Evolutionary conservation across 2,329 filamentous ascomycete species (phyloP).

Genomic region (Neonectria ditissima): DNA sequence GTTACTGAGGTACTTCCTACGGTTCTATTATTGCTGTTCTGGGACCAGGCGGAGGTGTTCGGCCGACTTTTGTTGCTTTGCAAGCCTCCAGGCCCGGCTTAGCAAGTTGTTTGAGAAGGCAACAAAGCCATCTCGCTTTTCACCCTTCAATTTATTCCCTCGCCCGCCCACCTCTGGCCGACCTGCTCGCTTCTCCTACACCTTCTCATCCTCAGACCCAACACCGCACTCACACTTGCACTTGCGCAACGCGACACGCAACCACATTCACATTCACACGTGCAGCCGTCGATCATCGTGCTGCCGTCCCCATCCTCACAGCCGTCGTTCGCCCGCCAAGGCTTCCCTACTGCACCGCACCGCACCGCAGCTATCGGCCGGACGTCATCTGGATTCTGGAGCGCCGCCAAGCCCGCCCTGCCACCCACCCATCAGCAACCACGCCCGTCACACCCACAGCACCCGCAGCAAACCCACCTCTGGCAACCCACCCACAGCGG

Average conservation of each 20-base stretch:
- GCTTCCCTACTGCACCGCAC: slow-evolving; percentile 20
- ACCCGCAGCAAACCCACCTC: slow-evolving; percentile 33
- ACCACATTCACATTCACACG: slow-evolving; percentile 11
- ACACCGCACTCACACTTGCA: neutral
- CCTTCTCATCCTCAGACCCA: neutral
- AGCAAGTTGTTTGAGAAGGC: slow-evolving; percentile 7
- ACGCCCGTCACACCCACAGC: slow-evolving; percentile 24
- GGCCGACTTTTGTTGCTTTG: slow-evolving; percentile 10
- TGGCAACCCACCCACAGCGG: slow-evolving; percentile 35
- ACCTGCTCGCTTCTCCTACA: neutral
- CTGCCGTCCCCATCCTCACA: slow-evolving; percentile 5
- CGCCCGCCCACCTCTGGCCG: slow-evolving; percentile 3
- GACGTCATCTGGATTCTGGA: slow-evolving; percentile 48
- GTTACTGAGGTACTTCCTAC: slow-evolving; percentile 13
- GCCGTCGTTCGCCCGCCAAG: slow-evolving; percentile 18
- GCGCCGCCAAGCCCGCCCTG: slow-evolving; percentile 30
- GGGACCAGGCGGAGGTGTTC: slow-evolving; percentile 1
- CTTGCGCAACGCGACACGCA: neutral
- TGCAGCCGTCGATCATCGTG: slow-evolving; percentile 6
- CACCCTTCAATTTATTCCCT: slow-evolving; percentile 21
- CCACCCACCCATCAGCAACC: slow-evolving; percentile 29
- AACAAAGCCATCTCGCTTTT: slow-evolving; percentile 4
- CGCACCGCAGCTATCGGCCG: slow-evolving; percentile 27
- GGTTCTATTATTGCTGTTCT: slow-evolving; percentile 9
- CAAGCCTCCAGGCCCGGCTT: slow-evolving; percentile 22